Evolutionary conservation across 495 filamentous ascomycete genomes (phyloP), one percentile per base, ranked within the genome.

Genomic region (Eremomyces bilateralis): DNA sequence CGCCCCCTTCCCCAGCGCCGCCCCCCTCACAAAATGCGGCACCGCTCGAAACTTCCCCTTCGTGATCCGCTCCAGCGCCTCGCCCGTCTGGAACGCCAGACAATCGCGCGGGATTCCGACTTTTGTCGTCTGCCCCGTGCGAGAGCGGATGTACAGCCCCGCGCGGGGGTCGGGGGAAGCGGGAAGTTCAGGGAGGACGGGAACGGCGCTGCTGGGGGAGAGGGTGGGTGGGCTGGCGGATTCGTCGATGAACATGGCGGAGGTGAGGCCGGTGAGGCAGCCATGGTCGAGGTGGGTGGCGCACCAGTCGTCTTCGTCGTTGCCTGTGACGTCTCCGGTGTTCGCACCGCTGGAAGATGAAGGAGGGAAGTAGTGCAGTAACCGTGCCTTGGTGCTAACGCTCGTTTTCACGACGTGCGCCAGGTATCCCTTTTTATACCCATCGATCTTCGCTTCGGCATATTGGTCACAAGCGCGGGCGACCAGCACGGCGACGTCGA

Each of bases 341-440:
- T 17, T 37, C 15, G 30, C 18, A 8, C 18, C 10, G 10, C 8
- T 18, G 36, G 66, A 55, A n/a, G n/a, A n/a, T n/a, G n/a, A n/a
- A n/a, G n/a, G n/a, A 3, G 79, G 90, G 46, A 84, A 97, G 56
- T 97, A 97, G 58, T 97, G 88, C 39, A 95, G 60, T 29, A 99
- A 60, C 5, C 88, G 62, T 13, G 88, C 90, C 56, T 99, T 95
- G 21, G 81, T 93, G 3, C 78, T 88, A 5, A 76, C 69, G 34
- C 79, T 88, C 1, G 69, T 76, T 49, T 69, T 69, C 12, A 99
- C 88, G 2, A 95, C 76, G 28, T 67, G 65, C 57, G 93, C 80
- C 16, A 99, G 58, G 53, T 88, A 94, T 2, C 76, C 74, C 1
- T 50, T 35, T 33, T 67, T 63, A 51, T 99, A 95, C 2, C 58